Conservation (phyloP, 2,329 filamentous ascomycete species). For the Hymenoscyphus fructigenus region DNA sequence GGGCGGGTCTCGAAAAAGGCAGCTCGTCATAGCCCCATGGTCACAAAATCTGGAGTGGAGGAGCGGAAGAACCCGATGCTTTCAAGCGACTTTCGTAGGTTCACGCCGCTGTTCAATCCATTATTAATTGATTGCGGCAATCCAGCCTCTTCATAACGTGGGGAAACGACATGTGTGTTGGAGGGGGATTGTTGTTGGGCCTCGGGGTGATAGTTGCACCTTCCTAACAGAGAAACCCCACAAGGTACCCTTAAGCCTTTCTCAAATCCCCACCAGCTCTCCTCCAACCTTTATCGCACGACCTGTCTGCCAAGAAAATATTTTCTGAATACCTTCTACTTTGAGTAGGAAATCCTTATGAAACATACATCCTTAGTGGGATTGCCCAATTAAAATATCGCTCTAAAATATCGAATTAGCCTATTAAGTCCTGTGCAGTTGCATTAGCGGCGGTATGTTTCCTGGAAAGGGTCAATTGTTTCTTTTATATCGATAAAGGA, state of each 20-base stretch:
- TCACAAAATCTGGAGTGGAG: not conserved
- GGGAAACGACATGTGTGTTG: not conserved
- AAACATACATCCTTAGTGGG: not conserved
- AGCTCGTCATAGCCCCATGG: not conserved
- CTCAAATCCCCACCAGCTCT: not conserved
- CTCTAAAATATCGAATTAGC: not conserved
- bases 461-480: not conserved
- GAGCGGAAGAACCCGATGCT: not conserved
- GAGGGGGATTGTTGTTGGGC: not conserved
- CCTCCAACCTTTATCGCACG: slow-evolving; percentile 2
- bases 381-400: not conserved
- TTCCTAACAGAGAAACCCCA: not conserved
- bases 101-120: not conserved
- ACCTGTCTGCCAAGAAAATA: not conserved
- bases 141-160: not conserved
- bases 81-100: not conserved
- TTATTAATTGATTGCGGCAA: not conserved
- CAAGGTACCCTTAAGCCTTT: not conserved
- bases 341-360: not conserved
- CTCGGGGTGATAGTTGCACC: not conserved
- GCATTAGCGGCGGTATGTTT: not conserved
- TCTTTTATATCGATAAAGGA: not conserved
- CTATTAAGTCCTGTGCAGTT: not conserved
- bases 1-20: not conserved
- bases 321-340: slow-evolving; percentile 1